Conservation (phyloP, 331 rosid genomes). For the Malus hybrid region DNA sequence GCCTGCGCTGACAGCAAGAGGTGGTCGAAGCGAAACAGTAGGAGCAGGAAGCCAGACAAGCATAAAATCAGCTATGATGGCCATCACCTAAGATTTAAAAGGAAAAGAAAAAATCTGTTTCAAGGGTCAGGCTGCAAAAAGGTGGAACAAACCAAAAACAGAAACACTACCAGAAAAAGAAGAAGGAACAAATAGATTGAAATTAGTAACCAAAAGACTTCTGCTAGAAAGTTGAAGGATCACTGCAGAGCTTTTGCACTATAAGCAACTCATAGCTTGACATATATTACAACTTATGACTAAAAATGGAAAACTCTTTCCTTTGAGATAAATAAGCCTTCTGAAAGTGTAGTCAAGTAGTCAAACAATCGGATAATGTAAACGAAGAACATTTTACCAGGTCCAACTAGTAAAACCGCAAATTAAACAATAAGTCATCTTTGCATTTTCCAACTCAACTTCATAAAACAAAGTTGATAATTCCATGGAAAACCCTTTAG, state of each 20-base stretch:
- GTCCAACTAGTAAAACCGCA: background rate
- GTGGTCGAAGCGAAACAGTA: conserved; percentile 36
- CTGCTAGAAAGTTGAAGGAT: background rate
- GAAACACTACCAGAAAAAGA: background rate
- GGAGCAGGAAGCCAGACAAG: conserved; percentile 58
- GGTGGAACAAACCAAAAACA: background rate
- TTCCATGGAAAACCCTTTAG: background rate
- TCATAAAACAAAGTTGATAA: background rate
- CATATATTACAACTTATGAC: background rate
- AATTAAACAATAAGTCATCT: background rate
- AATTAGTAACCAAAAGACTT: background rate
- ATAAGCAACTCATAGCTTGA: background rate
- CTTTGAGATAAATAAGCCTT: background rate
- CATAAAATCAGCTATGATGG: conserved; percentile 49
- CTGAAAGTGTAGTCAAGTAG: background rate
- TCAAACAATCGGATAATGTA: background rate
- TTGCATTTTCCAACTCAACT: background rate
- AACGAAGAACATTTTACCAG: background rate
- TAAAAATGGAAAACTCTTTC: background rate
- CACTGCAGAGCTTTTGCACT: background rate
- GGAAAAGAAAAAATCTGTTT: background rate
- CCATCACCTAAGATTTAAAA: conserved; percentile 33
- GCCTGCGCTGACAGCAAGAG: conserved; percentile 35
- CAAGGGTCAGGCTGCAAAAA: background rate
- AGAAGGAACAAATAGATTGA: background rate